Conservation (phyloP, 176 grass and related monocot species). For the Cymbopogon citratus region DNA sequence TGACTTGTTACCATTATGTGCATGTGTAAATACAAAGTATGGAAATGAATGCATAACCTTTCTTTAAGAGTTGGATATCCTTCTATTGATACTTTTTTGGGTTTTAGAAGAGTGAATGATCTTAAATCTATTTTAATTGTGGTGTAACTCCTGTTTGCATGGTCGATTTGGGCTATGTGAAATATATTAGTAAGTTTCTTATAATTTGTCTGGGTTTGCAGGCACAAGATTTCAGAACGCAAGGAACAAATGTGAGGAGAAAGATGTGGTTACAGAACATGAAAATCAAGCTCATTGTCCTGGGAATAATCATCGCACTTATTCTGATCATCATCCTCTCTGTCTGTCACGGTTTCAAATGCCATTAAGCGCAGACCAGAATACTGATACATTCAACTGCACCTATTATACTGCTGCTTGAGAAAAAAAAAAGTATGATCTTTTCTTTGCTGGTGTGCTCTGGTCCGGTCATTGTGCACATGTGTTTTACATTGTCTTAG, state of each 20-base stretch:
- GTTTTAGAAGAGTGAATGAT: neutral
- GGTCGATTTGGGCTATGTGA: neutral
- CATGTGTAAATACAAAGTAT: neutral
- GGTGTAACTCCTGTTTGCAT: neutral
- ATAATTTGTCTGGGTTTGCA: conserved; percentile 17
- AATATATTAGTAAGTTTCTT: neutral
- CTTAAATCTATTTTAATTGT: neutral
- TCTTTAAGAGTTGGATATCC: neutral
- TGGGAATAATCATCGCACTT: conserved; percentile 75
- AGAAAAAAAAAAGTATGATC: neutral
- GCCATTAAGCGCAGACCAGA: conserved; percentile 18
- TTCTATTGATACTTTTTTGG: neutral
- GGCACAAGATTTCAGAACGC: conserved; percentile 88
- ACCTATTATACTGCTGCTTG: conserved; percentile 33
- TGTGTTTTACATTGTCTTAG: neutral
- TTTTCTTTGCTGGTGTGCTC: conserved; percentile 12
- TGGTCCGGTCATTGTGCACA: neutral
- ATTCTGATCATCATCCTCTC: conserved; percentile 88
- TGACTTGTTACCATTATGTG: neutral
- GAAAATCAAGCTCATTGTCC: conserved; percentile 92
- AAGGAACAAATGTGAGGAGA: conserved; percentile 67
- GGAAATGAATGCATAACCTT: neutral
- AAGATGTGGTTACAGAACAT: conserved; percentile 99
- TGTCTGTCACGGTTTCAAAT: conserved; percentile 87
- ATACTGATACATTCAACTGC: conserved; percentile 21